Evolutionary conservation across 192 early-diverging fungal genomes (phyloP), one percentile per base, ranked within the genome.

Genomic region (Coemansia sp.): DNA sequence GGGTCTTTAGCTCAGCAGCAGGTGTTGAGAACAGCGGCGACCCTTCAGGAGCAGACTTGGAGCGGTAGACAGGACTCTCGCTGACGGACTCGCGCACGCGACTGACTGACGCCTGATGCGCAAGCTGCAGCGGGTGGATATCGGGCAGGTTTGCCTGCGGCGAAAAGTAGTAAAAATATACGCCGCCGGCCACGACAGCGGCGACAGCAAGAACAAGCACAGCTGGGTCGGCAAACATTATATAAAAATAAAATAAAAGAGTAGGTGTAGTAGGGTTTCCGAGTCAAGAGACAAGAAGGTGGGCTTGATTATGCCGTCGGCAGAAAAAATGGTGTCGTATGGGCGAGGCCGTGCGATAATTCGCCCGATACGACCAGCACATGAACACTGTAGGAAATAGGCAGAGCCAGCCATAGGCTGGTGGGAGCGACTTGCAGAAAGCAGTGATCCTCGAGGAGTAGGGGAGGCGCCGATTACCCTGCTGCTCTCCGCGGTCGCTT

Each of bases 121-220:
- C 71, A 3, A 82, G 70, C 68, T 76, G 79, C 36, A 82, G 74
- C 54, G 79, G 79, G 24, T 75, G 74, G 42, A 71, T 63, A 57
- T 82, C 79, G 20, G 79, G 79, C 74, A 74, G 79, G 68, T 70
- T 82, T 46, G 79, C 79, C 57, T 67, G 68, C 22, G 74, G 70
- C 66, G 79, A 76, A 55, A 54, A 82, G 64, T 72, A 75, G 73
- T 72, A 76, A 36, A 76, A 59, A 67, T 82, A 82, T 14, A 76
- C 63, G 39, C 66, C 52, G 55, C 59, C 71, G 5, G 71, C 54
- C 2, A 59, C 32, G 20, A 56, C 57, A 54, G 79, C 79, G 24
- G 70, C 23, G 5, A 24, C 62, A n/a, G 69, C 69, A 5, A 59
- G 50, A 10, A 73, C 33, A 23, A 72, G 33, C n/a, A 71, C 46